These are phyloP conservation scores for Astrothelium subdiscretum DNA, from an alignment of 495 filamentous ascomycete genomes.

Conservation along the genomic window DNA sequence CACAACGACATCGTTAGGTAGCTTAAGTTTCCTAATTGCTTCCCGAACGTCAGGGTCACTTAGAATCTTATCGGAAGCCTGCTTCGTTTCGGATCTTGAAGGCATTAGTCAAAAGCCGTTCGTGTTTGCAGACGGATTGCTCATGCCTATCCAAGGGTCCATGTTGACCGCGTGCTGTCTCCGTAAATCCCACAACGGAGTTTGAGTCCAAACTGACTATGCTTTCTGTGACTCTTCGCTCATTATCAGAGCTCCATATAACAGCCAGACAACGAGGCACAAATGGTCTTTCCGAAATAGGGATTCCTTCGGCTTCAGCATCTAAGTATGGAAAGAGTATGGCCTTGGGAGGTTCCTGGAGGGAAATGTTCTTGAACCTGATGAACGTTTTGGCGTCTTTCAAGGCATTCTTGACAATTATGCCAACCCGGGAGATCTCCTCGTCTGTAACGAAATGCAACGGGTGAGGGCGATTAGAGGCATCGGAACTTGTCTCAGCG, in stretches of 20 bases:
- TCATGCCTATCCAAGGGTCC: conserved; percentile 8
- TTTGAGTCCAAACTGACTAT: conserved; percentile 8
- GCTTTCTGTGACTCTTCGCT: conserved; percentile 8
- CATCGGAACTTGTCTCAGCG: background rate
- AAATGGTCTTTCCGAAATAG: conserved; percentile 2
- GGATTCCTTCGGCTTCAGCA: conserved; percentile 10
- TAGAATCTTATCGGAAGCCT: conserved; percentile 6
- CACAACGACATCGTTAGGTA: conserved; percentile 6
- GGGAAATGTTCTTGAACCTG: conserved; percentile 13
- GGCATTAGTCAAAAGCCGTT: background rate
- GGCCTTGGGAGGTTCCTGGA: conserved; percentile 15
- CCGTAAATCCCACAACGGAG: background rate
- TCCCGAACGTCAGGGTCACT: conserved; percentile 6
- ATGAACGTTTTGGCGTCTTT: background rate
- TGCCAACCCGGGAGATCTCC: background rate
- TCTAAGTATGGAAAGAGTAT: conserved; percentile 13
- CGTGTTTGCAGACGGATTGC: background rate
- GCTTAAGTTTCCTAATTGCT: conserved; percentile 8
- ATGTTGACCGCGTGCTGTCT: conserved; percentile 5
- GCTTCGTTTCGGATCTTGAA: background rate
- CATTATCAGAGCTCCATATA: conserved; percentile 7
- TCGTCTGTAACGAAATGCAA: background rate
- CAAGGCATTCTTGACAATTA: background rate
- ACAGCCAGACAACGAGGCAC: conserved; percentile 11
- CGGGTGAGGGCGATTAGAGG: background rate